phyloP scores from a whole-genome alignment of 225 moss, liverwort and hornwort species.

The Bryum argenteum region DNA sequence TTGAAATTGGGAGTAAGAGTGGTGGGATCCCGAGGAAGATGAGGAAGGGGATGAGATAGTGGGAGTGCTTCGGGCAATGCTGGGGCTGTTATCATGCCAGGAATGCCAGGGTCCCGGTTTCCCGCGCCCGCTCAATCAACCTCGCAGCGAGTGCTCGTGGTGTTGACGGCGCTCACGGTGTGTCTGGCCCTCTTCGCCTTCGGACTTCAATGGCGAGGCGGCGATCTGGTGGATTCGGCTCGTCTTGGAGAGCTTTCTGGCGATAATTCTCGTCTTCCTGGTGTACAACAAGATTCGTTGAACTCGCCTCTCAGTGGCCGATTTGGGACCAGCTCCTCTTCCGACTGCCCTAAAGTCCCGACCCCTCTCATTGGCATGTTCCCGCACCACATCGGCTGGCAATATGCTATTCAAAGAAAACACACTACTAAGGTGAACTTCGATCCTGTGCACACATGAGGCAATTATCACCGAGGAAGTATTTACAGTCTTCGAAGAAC shows the following conservation, averaged over 20 bases:
- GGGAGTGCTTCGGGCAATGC: no score
- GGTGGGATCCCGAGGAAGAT: no score
- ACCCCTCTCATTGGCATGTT: constrained; percentile 62
- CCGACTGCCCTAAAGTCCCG: constrained; percentile 54
- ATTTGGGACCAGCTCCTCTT: constrained; percentile 50
- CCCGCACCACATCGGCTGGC: constrained; percentile 92
- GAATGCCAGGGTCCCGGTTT: constrained; percentile 49
- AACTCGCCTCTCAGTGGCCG: constrained; percentile 75
- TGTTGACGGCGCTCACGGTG: constrained; percentile 68
- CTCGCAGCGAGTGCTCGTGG: constrained; percentile 57
- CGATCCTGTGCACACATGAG: no score
- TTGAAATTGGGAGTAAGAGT: no score
- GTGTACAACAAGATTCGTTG: constrained; percentile 55
- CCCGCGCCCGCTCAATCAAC: constrained; percentile 49
- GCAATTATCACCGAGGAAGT: no score
- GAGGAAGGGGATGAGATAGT: no score
- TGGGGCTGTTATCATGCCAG: constrained; percentile 37
- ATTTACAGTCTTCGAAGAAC: neutral
- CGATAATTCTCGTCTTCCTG: constrained; percentile 77
- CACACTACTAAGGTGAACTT: constrained; percentile 66
- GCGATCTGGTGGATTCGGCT: constrained; percentile 65
- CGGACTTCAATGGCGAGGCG: constrained; percentile 92
- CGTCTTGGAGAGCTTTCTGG: constrained; percentile 69
- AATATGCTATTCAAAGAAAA: constrained; percentile 69
- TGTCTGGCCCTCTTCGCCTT: constrained; percentile 90